phyloP scores from a whole-genome alignment of 495 filamentous ascomycete species.

The Evansstolkia leycettana region DNA sequence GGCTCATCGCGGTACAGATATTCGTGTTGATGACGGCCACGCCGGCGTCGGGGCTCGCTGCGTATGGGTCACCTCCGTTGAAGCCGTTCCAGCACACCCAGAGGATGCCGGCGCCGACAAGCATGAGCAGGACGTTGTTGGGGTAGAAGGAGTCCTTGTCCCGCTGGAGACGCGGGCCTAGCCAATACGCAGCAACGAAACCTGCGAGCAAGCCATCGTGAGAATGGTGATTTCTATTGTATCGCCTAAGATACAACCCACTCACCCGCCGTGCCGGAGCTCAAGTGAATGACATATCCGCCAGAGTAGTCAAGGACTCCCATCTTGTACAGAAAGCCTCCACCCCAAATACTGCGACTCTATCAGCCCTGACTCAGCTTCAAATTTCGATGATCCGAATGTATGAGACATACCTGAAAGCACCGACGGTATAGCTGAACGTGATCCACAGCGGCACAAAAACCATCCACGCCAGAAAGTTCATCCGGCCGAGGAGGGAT shows the following conservation, averaged over 20 bases:
- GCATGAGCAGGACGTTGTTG: conserved; percentile 38
- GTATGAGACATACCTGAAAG: conserved; percentile 11
- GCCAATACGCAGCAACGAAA: conserved; percentile 40
- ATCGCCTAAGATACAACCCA: neutral
- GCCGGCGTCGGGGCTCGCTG: conserved; percentile 40
- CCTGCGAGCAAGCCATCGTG: no score
- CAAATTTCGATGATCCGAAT: no score
- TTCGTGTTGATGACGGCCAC: conserved; percentile 48
- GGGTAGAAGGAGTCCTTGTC: conserved; percentile 39
- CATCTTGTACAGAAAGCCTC: conserved; percentile 37
- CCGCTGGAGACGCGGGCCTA: conserved; percentile 36
- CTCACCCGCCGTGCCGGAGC: conserved; percentile 36
- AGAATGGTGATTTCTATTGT: neutral
- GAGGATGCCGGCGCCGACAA: conserved; percentile 43
- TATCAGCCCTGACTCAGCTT: conserved; percentile 14
- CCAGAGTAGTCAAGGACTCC: conserved; percentile 48
- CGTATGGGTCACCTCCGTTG: conserved; percentile 46
- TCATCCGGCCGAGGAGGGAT: conserved; percentile 39
- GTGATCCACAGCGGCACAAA: conserved; percentile 47
- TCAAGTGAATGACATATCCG: conserved; percentile 47
- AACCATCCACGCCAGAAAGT: conserved; percentile 44
- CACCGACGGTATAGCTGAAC: conserved; percentile 18
- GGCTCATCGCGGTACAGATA: conserved; percentile 38
- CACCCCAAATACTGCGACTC: conserved; percentile 43
- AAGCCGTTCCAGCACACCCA: conserved; percentile 50